Evolutionary conservation across 208 protist species (phyloP), one percentile per base, ranked within the genome.

Genomic region (Leishmania arabica): DNA sequence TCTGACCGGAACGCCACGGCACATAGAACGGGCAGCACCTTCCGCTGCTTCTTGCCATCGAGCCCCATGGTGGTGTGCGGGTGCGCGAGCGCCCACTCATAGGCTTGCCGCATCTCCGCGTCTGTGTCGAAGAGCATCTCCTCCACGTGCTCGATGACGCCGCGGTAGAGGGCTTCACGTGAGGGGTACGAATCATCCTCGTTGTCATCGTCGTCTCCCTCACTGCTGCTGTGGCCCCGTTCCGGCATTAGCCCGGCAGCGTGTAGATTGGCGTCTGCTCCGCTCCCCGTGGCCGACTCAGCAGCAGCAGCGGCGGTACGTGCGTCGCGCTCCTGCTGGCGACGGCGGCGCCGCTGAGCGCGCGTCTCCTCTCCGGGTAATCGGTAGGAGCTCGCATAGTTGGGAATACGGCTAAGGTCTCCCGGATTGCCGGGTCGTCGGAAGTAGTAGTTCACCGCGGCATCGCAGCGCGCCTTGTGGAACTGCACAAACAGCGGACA

Each of bases 361-460:
- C 76, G 77, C 64, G 69, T 77, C 65, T 86, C 87, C 68, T 90
- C 88, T 19, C 78, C 83, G 2, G 74, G 58, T 60, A 81, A 31
- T 11, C 68, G 56, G 40, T 90, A 85, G 40, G 82, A 83, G 53
- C 83, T 75, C 51, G 79, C 88, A 69, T 93, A 93, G 86, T 88
- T 84, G 1, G 93, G 93, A 78, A 97, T 97, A 34, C 85, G 77
- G 86, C 89, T 92, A 51, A 95, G 86, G 80, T 95, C 88, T 8
- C 92, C 91, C 3, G 93, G 91, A 76, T 92, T 89, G 68, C 93
- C 91, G 4, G 93, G 93, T 2, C 82, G 86, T 17, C 93, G 90
- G 73, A 97, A 94, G 87, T 95, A 97, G 79, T 95, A 97, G 76
- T 94, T 95, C 73, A 95, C 93, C 62, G 89, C 89, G 3, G 91